Evolutionary conservation across 179 eudicot genomes (phyloP), one percentile per base, ranked within the genome.

Genomic region (Silene noctiflora): DNA sequence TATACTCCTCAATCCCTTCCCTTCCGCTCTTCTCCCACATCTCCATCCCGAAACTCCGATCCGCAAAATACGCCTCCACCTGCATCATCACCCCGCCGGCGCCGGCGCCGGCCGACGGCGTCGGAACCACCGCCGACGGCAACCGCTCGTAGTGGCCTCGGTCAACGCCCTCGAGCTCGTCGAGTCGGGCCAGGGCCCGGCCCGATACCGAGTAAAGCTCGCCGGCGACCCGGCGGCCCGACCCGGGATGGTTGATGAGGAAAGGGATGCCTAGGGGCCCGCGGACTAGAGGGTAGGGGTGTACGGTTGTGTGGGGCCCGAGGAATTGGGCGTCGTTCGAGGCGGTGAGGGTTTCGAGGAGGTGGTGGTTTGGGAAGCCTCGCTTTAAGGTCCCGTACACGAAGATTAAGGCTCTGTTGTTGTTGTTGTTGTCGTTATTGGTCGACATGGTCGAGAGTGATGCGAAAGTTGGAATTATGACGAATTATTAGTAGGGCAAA

Each of bases 221-320:
- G 5, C 91, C 91, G 55, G 16, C 29, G 73, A 88, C 83, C 35
- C 83, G 86, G 8, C 73, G 83, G 22, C 91, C 88, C 72, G 87
- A 82, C 55, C 90, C 88, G 69, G 85, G 86, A 4, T 65, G 73
- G 85, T 87, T 80, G 80, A 88, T 83, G 19, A 88, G 74, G 75
- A 83, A 88, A 35, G 92, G 92, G 75, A 88, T 71, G 9, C 86
- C 87, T 29, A 83, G 22, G 53, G 92, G 92, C 1, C 92, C 92
- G 9, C 72, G 51, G 4, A 88, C 90, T 0, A 88, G 75, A 2
- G 92, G 87, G 70, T 77, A 84, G 60, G 78, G 46, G 2, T 75
- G 20, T 22, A 73, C 46, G 77, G 92, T 87, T 64, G 76, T 71
- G 87, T 63, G 58, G 5, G 72, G 2, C 29, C 87, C 87, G 48